Base-by-base conservation (phyloP, 805 yeast species). In the Zygosaccharomyces rouxii region DNA sequence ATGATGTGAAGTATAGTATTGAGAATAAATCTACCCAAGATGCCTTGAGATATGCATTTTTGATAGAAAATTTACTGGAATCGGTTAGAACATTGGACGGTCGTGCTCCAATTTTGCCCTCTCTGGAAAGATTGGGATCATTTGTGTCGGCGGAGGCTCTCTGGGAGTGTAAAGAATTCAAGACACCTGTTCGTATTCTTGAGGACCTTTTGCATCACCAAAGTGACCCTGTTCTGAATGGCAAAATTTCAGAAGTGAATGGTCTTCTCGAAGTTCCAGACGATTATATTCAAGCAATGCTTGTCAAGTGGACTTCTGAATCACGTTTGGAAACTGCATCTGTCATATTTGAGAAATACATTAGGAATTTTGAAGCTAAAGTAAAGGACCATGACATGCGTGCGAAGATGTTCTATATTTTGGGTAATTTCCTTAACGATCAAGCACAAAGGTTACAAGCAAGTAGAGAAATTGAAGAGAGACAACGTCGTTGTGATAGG, bases 341-440 rank as follows among this genome's bases (percentile, higher is more conserved):
- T 1, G 68, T 68, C 2, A 80, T 90, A 1, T 74, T 83, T 76
- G 64, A 68, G 1, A 69, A 73, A 5, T 84, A 83, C 58, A 80
- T 88, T 14, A 67, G 71, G 5, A 75, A 58, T 38, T 47, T 66
- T 10, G 43, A 62, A 4, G 51, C 52, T 10, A 42, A 59, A 2
- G 54, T 56, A 4, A 22, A 50, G 4, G 58, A 60, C 4, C 49
- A 44, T 11, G 58, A 59, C 1, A 68, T 66, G 28, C 59, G 66
- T 37, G 78, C 82, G 0, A 64, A 69, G 30, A 75, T 82, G 5
- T 84, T 64, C 58, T 83, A 78, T 51, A 71, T 74, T 2, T 74
- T 85, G 55, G 97, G 90, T 0, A 70, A 74, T 26, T 89, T 89
- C 59, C 86, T 96, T 61, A 85, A 84, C 56, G 66, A 71, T 5